Percentiles rank a stretch among this genome's conserved stretches.
phyloP scores from a whole-genome alignment of 2,329 filamentous ascomycete species.

The Fusarium paranaense region DNA sequence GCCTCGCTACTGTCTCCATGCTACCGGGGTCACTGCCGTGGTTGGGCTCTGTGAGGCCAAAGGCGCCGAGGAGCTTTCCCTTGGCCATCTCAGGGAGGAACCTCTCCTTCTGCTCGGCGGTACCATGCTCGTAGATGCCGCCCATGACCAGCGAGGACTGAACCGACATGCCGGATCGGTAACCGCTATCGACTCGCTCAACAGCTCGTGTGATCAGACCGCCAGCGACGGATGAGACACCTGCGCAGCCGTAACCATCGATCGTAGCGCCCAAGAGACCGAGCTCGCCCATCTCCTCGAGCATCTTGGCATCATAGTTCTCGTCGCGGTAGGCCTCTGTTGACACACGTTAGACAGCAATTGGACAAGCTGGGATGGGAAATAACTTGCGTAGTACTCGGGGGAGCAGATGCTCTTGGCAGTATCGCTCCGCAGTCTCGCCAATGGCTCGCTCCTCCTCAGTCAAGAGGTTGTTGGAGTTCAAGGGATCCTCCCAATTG shows the following conservation, averaged over 20 bases:
- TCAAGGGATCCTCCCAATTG: conserved; percentile 92
- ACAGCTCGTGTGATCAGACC: conserved; percentile 91
- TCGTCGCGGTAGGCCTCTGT: conserved; percentile 87
- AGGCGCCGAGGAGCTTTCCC: conserved; percentile 85
- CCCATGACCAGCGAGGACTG: conserved; percentile 96
- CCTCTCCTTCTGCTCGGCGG: conserved; percentile 87
- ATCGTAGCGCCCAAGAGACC: conserved; percentile 90
- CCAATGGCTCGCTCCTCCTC: conserved; percentile 92
- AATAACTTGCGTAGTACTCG: conserved; percentile 78
- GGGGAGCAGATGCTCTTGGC: conserved; percentile 88
- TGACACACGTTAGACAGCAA: conserved; percentile 13
- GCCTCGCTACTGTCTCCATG: conserved; percentile 89
- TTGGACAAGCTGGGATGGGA: conserved; percentile 1
- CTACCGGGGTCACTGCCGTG: conserved; percentile 92
- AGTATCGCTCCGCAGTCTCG: conserved; percentile 93
- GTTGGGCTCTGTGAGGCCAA: conserved; percentile 92
- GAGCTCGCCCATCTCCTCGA: conserved; percentile 92
- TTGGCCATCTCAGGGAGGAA: conserved; percentile 85
- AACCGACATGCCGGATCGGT: conserved; percentile 92
- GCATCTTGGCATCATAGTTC: conserved; percentile 85
- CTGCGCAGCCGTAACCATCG: conserved; percentile 88
- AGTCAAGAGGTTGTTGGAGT: conserved; percentile 79
- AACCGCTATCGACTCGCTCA: conserved; percentile 90
- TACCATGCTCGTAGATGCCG: conserved; percentile 87
- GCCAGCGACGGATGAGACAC: conserved; percentile 87